Conservation (phyloP, 495 filamentous ascomycete species). For the Niebla homalea region DNA sequence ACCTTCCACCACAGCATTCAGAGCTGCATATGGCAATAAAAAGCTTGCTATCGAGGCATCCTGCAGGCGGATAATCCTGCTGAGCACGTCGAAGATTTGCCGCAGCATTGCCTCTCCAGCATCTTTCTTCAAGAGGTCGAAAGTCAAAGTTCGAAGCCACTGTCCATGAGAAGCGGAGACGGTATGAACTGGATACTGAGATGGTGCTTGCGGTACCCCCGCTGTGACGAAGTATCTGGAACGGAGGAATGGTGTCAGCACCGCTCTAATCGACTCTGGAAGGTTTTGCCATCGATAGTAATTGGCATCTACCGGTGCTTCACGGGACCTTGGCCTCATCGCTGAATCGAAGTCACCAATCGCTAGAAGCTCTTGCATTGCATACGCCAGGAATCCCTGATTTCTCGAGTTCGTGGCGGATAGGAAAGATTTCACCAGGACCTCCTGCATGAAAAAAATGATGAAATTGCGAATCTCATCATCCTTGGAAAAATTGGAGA, state of each 20-base stretch:
- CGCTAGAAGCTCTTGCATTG: constrained; percentile 82
- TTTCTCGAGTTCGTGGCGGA: constrained; percentile 73
- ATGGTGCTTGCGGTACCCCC: constrained; percentile 30
- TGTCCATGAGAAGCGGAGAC: constrained; percentile 48
- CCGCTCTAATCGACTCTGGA: constrained; percentile 59
- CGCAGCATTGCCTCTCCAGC: constrained; percentile 49
- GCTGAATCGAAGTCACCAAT: constrained; percentile 52
- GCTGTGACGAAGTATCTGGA: constrained; percentile 66
- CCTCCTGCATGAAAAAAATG: constrained; percentile 68
- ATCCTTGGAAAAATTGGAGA: constrained; percentile 69
- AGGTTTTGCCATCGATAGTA: constrained; percentile 64
- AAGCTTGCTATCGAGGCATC: constrained; percentile 76
- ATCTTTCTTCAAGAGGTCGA: constrained; percentile 64
- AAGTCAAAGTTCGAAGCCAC: constrained; percentile 70
- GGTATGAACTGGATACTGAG: constrained; percentile 66
- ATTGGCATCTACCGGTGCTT: constrained; percentile 37
- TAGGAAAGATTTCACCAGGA: constrained; percentile 80
- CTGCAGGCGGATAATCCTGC: constrained; percentile 65
- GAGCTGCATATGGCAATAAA: constrained; percentile 66
- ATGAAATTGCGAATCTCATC: constrained; percentile 78
- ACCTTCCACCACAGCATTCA: constrained; percentile 66
- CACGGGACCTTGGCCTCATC: constrained; percentile 40
- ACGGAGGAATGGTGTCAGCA: constrained; percentile 67
- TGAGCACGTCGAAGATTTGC: constrained; percentile 65
- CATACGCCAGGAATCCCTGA: constrained; percentile 81